Evolutionary conservation across 441 rosid genomes (phyloP).

Genomic region (Gossypium davidsonii): DNA sequence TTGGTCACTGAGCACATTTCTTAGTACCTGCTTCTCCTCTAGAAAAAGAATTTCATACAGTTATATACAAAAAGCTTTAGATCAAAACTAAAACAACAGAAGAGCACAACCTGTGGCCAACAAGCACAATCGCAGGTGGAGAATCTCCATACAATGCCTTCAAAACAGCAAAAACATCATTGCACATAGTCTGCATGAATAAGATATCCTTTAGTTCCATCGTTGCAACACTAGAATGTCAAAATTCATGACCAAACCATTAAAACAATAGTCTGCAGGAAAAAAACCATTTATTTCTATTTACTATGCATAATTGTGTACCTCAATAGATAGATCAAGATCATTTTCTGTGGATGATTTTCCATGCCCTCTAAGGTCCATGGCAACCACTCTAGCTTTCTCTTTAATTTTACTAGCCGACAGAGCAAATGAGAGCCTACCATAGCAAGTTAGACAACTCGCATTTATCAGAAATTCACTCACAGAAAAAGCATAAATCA

Average conservation of each 20-base stretch:
- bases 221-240: background rate
- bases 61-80: background rate
- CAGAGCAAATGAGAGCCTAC: conserved; percentile 83
- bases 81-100: conserved; percentile 4
- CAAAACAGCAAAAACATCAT: conserved; percentile 69
- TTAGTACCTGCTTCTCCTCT: conserved; percentile 1
- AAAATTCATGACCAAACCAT: background rate
- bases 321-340: conserved; percentile 73
- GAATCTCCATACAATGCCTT: conserved; percentile 82
- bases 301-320: background rate
- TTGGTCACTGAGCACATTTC: background rate
- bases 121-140: conserved; percentile 87
- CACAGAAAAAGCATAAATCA: background rate
- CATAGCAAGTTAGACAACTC: conserved; percentile 10
- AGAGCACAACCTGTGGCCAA: conserved; percentile 83
- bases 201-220: background rate
- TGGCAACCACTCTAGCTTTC: conserved; percentile 75
- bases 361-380: conserved; percentile 97
- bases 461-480: background rate
- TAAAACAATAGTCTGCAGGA: background rate
- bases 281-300: background rate
- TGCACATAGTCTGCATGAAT: conserved; percentile 73
- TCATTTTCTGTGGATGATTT: conserved; percentile 77
- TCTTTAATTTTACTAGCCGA: conserved; percentile 77
- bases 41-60: background rate